A percentile compares a stretch with the other conserved stretches of the same genome.
These are phyloP conservation scores for Phaeolepiota aurea DNA, from an alignment of 768 basidiomycete species.

Conservation along the genomic window DNA sequence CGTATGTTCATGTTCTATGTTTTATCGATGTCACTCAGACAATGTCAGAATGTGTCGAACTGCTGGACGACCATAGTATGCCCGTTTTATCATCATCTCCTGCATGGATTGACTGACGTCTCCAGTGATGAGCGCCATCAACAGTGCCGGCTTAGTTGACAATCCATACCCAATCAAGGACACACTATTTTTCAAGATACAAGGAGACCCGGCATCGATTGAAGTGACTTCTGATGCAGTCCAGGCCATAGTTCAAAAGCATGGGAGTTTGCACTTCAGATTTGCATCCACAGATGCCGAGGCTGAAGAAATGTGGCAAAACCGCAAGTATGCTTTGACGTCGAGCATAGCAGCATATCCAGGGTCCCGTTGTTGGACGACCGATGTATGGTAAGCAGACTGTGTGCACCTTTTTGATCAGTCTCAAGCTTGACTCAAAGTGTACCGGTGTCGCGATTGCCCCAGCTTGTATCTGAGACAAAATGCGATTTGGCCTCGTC, in stretches of 20 bases:
- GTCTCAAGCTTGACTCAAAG: constrained; percentile 17
- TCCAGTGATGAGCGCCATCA: constrained; percentile 72
- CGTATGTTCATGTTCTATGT: constrained; percentile 36
- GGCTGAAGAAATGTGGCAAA: constrained; percentile 74
- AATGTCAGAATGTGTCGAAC: constrained; percentile 72
- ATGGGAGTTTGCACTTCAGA: constrained; percentile 61
- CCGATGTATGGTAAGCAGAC: constrained; percentile 75
- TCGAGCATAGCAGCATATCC: constrained; percentile 59
- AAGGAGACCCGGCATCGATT: constrained; percentile 60
- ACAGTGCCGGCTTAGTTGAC: constrained; percentile 53
- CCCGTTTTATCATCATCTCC: not conserved
- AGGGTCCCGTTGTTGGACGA: constrained; percentile 70
- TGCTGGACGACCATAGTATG: constrained; percentile 70
- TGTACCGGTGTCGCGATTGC: constrained; percentile 63
- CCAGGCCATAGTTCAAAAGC: constrained; percentile 51
- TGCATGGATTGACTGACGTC: not conserved
- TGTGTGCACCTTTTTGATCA: not conserved
- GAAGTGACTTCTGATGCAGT: constrained; percentile 50
- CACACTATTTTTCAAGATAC: constrained; percentile 88
- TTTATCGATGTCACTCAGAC: not conserved
- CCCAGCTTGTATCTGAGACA: constrained; percentile 67
- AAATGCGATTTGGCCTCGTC: constrained; percentile 63
- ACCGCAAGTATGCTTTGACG: constrained; percentile 78
- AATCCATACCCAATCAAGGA: constrained; percentile 62
- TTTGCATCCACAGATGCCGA: constrained; percentile 72